A percentile compares a stretch with the other conserved stretches of the same genome.
These are phyloP conservation scores for Sapria himalayana DNA, from an alignment of 345 rosid species.

Conservation along the genomic window DNA sequence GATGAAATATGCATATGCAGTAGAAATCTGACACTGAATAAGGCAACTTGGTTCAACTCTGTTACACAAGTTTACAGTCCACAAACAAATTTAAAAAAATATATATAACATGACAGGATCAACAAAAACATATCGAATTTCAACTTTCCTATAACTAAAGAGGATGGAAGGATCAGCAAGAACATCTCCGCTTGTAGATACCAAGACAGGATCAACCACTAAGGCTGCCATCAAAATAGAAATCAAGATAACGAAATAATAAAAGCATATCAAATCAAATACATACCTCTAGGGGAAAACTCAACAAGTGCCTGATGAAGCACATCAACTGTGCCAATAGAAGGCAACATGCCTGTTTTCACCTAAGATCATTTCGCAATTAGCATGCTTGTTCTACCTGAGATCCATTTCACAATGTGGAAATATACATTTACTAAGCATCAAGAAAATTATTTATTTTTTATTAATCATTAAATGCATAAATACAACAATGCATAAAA, in stretches of 20 bases:
- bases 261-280: neutral
- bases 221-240: slow-evolving; percentile 43
- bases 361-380: slow-evolving; percentile 25
- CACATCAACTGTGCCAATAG: slow-evolving; percentile 38
- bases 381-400: too few species aligned
- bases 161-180: slow-evolving; percentile 63
- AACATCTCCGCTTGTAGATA: slow-evolving; percentile 86
- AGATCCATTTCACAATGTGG: too few species aligned
- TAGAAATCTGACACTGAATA: too few species aligned
- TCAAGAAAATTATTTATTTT: too few species aligned
- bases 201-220: slow-evolving; percentile 97
- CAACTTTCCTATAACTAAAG: slow-evolving; percentile 34
- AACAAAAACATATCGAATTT: neutral
- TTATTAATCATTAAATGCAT: too few species aligned
- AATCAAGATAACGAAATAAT: neutral
- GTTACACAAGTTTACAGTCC: too few species aligned
- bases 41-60: too few species aligned
- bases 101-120: neutral
- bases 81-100: too few species aligned
- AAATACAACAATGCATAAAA: too few species aligned
- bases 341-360: slow-evolving; percentile 92
- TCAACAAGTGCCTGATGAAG: slow-evolving; percentile 32
- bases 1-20: neutral
- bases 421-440: too few species aligned
- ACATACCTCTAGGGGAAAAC: slow-evolving; percentile 49